phyloP scores from a whole-genome alignment of 306 rosid species.

The Senna siamea region DNA sequence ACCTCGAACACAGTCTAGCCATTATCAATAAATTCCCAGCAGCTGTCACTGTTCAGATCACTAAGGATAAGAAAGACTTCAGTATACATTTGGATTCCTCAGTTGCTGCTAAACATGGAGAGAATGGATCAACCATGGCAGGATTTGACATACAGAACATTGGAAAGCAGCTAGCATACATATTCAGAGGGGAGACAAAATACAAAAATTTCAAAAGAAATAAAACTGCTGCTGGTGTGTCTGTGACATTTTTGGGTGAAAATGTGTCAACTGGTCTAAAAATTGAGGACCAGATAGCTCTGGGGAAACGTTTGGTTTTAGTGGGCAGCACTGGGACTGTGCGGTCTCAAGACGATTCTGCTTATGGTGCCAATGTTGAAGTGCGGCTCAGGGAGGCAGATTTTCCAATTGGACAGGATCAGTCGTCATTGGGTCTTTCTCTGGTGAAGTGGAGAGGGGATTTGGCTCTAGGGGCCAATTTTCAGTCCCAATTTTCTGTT shows the following conservation, averaged over 20 bases:
- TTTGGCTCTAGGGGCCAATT: conserved; percentile 77
- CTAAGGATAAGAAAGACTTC: conserved; percentile 98
- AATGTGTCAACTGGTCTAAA: conserved; percentile 86
- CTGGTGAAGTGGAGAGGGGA: conserved; percentile 97
- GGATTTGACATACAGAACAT: conserved; percentile 94
- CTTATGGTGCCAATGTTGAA: conserved; percentile 90
- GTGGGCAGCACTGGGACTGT: conserved; percentile 91
- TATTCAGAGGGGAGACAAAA: conserved; percentile 75
- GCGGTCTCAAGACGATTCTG: conserved; percentile 79
- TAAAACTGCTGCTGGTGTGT: conserved; percentile 79
- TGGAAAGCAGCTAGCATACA: conserved; percentile 66
- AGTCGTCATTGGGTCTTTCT: conserved; percentile 83
- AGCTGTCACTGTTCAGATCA: conserved; percentile 79
- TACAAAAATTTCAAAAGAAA: conserved; percentile 76
- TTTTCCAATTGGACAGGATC: conserved; percentile 96
- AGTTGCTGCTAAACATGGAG: conserved; percentile 85
- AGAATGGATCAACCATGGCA: conserved; percentile 84
- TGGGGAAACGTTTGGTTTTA: conserved; percentile 86
- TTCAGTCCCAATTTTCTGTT: conserved; percentile 87
- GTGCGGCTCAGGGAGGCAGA: conserved; percentile 95
- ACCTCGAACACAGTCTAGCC: conserved; percentile 78
- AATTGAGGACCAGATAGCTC: conserved; percentile 83
- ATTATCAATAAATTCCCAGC: conserved; percentile 72
- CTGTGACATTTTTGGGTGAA: conserved; percentile 92
- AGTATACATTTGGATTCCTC: conserved; percentile 95